These are phyloP conservation scores for Neophaeococcomyces aloes DNA, from an alignment of 2,329 filamentous ascomycete species.

Conservation along the genomic window DNA sequence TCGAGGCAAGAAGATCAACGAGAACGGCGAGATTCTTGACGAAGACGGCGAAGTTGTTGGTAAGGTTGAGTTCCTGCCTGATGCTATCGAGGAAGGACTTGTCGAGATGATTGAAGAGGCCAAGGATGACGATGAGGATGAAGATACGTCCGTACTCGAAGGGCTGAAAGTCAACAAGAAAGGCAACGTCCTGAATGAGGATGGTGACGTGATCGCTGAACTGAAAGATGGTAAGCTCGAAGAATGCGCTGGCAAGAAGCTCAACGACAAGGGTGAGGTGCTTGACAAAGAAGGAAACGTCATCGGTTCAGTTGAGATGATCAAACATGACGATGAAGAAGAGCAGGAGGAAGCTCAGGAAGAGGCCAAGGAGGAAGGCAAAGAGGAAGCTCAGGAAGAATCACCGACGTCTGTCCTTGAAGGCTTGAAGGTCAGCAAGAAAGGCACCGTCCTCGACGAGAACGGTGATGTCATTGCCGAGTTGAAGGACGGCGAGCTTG, in stretches of 20 bases:
- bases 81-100: slow-evolving; percentile 23
- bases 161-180: slow-evolving; percentile 36
- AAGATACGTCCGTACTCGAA: slow-evolving; percentile 22
- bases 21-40: slow-evolving; percentile 28
- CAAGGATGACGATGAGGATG: slow-evolving; percentile 14
- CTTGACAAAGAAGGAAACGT: slow-evolving; percentile 40
- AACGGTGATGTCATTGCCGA: slow-evolving; percentile 26
- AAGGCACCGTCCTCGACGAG: slow-evolving; percentile 29
- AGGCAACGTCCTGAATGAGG: slow-evolving; percentile 28
- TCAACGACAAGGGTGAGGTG: slow-evolving; percentile 33
- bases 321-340: slow-evolving; percentile 30
- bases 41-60: slow-evolving; percentile 28
- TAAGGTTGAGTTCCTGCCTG: slow-evolving; percentile 21
- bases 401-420: slow-evolving; percentile 24
- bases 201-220: slow-evolving; percentile 26
- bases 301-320: slow-evolving; percentile 34
- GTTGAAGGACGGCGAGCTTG: slow-evolving; percentile 25
- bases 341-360: slow-evolving; percentile 22
- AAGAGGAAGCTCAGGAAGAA: slow-evolving; percentile 16
- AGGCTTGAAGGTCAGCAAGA: slow-evolving; percentile 35
- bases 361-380: too few relatives aligned
- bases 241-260: slow-evolving; percentile 25
- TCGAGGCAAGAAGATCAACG: slow-evolving; percentile 26
- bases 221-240: slow-evolving; percentile 25
- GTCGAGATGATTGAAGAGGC: slow-evolving; percentile 21